phyloP scores from a whole-genome alignment of 176 grass and related monocot species.

The Hsuehochloa calcarea region DNA sequence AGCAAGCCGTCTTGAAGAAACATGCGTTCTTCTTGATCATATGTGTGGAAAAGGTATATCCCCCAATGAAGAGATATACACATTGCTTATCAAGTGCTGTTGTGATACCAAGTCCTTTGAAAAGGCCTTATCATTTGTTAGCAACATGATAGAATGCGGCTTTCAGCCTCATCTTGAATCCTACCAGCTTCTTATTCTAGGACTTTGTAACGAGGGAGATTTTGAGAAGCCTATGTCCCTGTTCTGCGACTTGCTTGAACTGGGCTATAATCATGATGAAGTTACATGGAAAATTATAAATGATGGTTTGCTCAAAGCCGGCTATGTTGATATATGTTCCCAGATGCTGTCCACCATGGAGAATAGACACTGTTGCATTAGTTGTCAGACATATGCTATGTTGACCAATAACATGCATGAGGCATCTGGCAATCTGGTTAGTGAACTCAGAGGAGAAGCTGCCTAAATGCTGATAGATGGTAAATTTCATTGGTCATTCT shows the following conservation, averaged over 20 bases:
- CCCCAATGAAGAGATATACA: constrained; percentile 78
- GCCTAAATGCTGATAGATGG: constrained; percentile 8
- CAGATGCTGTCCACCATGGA: constrained; percentile 70
- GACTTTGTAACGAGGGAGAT: constrained; percentile 57
- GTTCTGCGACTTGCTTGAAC: constrained; percentile 59
- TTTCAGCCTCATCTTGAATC: constrained; percentile 68
- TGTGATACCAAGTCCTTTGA: constrained; percentile 55
- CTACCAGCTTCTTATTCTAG: constrained; percentile 63
- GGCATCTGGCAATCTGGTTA: constrained; percentile 26
- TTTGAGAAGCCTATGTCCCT: constrained; percentile 61
- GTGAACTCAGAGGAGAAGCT: constrained; percentile 44
- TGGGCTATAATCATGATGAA: constrained; percentile 79
- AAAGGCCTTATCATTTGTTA: constrained; percentile 58
- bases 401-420: constrained; percentile 50
- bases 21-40: constrained; percentile 58
- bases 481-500: constrained; percentile 18
- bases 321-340: constrained; percentile 57
- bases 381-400: constrained; percentile 55
- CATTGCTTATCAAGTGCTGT: constrained; percentile 67
- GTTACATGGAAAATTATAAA: constrained; percentile 85
- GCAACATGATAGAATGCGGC: constrained; percentile 49
- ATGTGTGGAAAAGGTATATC: constrained; percentile 55
- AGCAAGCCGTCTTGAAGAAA: constrained; percentile 56
- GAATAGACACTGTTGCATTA: constrained; percentile 47
- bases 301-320: constrained; percentile 61